These are phyloP conservation scores for Xylariaceae sp. DNA, from an alignment of 2,329 filamentous ascomycete species.

Conservation along the genomic window DNA sequence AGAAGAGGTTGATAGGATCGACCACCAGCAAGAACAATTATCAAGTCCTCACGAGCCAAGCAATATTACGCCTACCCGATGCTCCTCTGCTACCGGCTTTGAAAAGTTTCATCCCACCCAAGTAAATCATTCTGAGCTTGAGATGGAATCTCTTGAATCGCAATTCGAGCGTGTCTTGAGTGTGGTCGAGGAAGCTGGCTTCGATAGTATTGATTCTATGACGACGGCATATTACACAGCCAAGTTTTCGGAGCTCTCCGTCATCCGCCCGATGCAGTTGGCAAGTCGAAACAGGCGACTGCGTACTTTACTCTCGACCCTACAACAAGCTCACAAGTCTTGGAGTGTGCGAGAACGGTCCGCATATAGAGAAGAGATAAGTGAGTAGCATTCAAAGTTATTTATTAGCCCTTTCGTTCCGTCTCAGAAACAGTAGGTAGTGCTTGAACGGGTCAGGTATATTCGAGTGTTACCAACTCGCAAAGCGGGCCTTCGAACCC, in stretches of 20 bases:
- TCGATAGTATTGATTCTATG: conserved; percentile 1
- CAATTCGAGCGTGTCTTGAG: conserved; percentile 2
- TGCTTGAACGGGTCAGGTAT: neutral
- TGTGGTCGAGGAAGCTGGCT: neutral
- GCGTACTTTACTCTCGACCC: neutral
- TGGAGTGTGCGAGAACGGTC: neutral
- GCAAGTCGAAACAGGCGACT: neutral
- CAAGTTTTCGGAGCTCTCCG: neutral
- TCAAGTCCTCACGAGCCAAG: neutral
- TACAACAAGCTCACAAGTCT: neutral
- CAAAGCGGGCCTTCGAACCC: neutral
- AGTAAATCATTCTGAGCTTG: neutral
- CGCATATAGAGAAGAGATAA: neutral
- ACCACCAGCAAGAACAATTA: neutral
- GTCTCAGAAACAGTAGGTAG: neutral
- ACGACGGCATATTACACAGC: neutral
- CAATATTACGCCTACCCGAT: neutral
- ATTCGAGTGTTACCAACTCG: neutral
- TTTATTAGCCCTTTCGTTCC: neutral
- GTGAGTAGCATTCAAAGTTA: neutral
- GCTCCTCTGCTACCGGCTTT: neutral
- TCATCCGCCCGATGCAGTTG: neutral
- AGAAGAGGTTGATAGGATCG: neutral
- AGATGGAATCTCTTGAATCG: neutral
- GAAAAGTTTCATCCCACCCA: neutral